Evolutionary conservation across 2,329 filamentous ascomycete species (phyloP), one percentile per base, ranked within the genome.

Genomic region (Chaetomium globosum): DNA sequence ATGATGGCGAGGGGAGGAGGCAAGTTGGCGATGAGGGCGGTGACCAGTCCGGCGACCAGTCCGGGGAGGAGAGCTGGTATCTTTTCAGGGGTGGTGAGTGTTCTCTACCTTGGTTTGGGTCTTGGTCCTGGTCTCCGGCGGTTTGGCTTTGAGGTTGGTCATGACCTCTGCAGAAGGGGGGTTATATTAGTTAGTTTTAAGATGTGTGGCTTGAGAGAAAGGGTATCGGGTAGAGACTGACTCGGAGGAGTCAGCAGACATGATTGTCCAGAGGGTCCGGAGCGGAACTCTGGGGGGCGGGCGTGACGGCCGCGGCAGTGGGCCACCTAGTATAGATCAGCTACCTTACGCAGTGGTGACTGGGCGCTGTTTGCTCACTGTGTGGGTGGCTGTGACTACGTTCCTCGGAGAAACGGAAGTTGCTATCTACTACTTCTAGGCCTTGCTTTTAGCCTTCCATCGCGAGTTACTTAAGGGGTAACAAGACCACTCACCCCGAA

Each of bases 201-300:
- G 63, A 30, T 46, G 51, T 21, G 21, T 31, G 2, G 28, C 4
- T 13, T 31, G 3, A 36, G 3, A 36, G 4, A 30, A 31, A 13
- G 33, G 39, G 13, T 3, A 23, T 6, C 10, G 31, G n/a, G 26
- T 2, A 39, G 23, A 36, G 6, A 52, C 59, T 54, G 16, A 65
- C 64, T 65, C 64, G 26, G 59, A 62, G 4, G 64, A 65, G 51
- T 65, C 63, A 23, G 59, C 64, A 0, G 64, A 65, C 49, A 51
- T 51, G 54, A 65, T 65, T 16, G 64, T 65, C 64, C 64, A 65
- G 26, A 65, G 59, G 9, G 64, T 65, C 39, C 64, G 16, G 1
- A 62, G 28, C 5, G 64, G 59, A 10, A n/a, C 19, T 39, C 64
- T 43, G 7, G 36, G 12, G 19, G 48, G 39, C 4, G 63, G 52